Conservation (phyloP, 2,329 filamentous ascomycete genomes). For the Thelonectria rubi region DNA sequence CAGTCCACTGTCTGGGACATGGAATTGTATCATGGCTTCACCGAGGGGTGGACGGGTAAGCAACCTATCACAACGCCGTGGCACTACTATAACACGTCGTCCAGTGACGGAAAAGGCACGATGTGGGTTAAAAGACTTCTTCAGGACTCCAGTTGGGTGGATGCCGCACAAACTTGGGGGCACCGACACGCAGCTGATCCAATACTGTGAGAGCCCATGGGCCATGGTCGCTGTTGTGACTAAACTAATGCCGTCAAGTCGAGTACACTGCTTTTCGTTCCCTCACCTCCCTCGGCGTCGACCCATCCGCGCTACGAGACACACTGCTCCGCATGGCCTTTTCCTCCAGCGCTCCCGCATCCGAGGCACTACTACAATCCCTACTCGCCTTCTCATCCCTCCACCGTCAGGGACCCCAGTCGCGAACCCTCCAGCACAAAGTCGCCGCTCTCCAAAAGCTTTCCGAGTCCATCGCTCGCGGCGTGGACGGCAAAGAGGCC, state of each 20-base stretch:
- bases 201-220: conserved; percentile 30
- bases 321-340: conserved; percentile 1
- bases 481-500: background rate
- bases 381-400: conserved; percentile 3
- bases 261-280: background rate
- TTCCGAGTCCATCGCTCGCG: background rate
- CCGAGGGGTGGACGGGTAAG: background rate
- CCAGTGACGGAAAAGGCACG: conserved; percentile 4
- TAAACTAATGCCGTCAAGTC: too few relatives aligned
- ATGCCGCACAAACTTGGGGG: conserved; percentile 8
- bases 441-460: conserved; percentile 1
- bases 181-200: conserved; percentile 17
- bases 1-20: conserved; percentile 14
- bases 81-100: background rate
- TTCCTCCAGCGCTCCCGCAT: conserved; percentile 1
- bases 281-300: conserved; percentile 18
- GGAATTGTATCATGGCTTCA: background rate
- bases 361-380: conserved; percentile 3
- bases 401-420: conserved; percentile 5
- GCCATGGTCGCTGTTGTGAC: too few relatives aligned
- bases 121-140: background rate
- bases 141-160: conserved; percentile 24
- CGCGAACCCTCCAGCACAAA: background rate
- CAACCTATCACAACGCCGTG: too few relatives aligned
- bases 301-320: conserved; percentile 14